Conservation (phyloP, 306 rosid species). For the Senna siamea region DNA sequence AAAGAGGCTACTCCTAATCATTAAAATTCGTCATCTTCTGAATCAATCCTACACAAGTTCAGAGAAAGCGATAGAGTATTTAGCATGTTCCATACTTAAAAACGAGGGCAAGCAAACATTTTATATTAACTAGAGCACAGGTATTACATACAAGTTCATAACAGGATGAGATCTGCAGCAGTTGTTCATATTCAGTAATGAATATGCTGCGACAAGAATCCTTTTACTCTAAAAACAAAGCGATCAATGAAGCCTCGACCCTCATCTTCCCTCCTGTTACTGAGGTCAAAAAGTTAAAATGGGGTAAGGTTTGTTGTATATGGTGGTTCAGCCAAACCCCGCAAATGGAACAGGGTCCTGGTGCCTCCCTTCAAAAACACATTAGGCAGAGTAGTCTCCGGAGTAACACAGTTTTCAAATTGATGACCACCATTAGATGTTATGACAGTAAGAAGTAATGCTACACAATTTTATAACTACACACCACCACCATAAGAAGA, state of each 20-base stretch:
- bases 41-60: no score
- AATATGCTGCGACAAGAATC: constrained; percentile 51
- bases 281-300: constrained; percentile 46
- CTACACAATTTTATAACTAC: constrained; percentile 67
- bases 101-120: constrained; percentile 41
- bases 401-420: constrained; percentile 46
- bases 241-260: constrained; percentile 48
- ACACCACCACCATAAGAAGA: constrained; percentile 53
- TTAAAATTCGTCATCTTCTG: no score
- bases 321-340: constrained; percentile 54
- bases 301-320: constrained; percentile 41
- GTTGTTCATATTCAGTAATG: constrained; percentile 50
- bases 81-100: no score
- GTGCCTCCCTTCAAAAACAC: no score
- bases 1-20: no score
- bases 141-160: constrained; percentile 62
- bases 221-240: constrained; percentile 47
- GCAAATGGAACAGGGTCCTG: constrained; percentile 42
- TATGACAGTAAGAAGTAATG: constrained; percentile 50
- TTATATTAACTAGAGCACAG: constrained; percentile 49
- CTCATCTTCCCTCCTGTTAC: constrained; percentile 35
- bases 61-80: no score
- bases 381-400: constrained; percentile 17
- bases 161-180: constrained; percentile 50
- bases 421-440: constrained; percentile 47